Evolutionary conservation across 805 yeast genomes (phyloP).

Genomic region (Scheffersomyces spartinae): DNA sequence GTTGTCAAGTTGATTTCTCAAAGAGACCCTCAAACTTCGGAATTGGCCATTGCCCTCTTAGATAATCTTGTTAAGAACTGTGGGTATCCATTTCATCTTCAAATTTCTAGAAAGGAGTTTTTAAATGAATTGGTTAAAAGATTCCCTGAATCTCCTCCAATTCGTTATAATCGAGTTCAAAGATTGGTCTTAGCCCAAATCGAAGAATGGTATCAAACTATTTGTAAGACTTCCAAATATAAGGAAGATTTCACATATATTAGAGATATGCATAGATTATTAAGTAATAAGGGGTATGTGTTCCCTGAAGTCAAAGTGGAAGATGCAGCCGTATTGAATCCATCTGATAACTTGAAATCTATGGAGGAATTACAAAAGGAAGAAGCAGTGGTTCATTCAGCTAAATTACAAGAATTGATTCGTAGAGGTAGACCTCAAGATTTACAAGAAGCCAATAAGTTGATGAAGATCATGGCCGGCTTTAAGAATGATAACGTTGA

Average conservation of each 20-base stretch:
- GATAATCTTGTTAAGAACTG: conserved; percentile 95
- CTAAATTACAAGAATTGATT: conserved; percentile 89
- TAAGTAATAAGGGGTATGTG: conserved; percentile 80
- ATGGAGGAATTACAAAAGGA: conserved; percentile 86
- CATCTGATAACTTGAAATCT: conserved; percentile 76
- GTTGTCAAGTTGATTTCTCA: conserved; percentile 75
- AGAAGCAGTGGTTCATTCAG: conserved; percentile 85
- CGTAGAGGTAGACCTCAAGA: conserved; percentile 95
- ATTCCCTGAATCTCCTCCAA: conserved; percentile 92
- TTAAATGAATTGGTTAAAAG: conserved; percentile 84
- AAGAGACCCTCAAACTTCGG: conserved; percentile 72
- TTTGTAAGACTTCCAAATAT: conserved; percentile 80
- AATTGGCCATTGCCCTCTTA: conserved; percentile 70
- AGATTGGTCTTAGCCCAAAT: conserved; percentile 77
- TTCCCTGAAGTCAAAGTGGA: conserved; percentile 88
- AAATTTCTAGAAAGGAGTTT: conserved; percentile 89
- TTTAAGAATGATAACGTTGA: conserved; percentile 73
- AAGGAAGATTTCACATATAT: conserved; percentile 87
- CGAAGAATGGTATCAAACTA: conserved; percentile 95
- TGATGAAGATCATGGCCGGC: conserved; percentile 98
- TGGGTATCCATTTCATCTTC: conserved; percentile 94
- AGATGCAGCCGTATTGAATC: conserved; percentile 88
- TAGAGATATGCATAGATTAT: conserved; percentile 89
- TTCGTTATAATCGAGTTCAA: conserved; percentile 73
- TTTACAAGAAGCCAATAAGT: conserved; percentile 87